Evolutionary conservation across 1,284 basidiomycete species (phyloP), one percentile per base, ranked within the genome.

Genomic region (Pseudozyma hubeiensis): DNA sequence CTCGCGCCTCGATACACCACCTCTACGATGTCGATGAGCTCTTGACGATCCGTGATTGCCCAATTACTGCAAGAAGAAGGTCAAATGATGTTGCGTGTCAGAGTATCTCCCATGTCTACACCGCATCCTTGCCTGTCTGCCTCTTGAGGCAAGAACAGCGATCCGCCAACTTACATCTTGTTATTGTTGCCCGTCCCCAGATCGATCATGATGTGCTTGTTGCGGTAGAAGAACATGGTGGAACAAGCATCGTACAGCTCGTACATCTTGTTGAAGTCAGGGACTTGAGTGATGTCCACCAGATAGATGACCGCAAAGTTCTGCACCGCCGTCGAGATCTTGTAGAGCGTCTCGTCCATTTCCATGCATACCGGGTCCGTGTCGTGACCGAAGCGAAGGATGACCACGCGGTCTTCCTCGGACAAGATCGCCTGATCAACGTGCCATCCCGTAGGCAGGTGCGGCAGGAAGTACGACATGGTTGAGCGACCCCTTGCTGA

Each of bases 201-300:
- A 89, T 98, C 96, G 83, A 99, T 97, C 96, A 99, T 98, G 86
- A 99, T 99, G 84, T 99, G 96, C 85, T 99, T 97, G 87, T 97
- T 97, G 43, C 94, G 81, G 53, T 68, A 81, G 53, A 84, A 81
- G 56, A 81, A 73, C 76, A 82, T 78, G 50, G 68, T 65, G 29
- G 78, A 66, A 54, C 81, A 79, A 35, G 52, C 52, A 62, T 74
- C 74, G 65, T 76, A 76, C 33, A 75, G 64, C 56, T 58, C 53
- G 79, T 89, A 69, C 75, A 92, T 94, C 90, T 83, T 99, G 86
- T 96, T 99, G 86, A 99, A 99, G 84, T 99, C 96, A 1, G 97
- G 97, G 1, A 99, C 97, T 76, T 94, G 91, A 0, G 94, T 97
- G 82, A 97, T 97, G 85, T 99, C 96, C 31, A 91, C 91, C 35